Base-by-base conservation (phyloP, 2,329 filamentous ascomycete species). In the Fusarium sororula region DNA sequence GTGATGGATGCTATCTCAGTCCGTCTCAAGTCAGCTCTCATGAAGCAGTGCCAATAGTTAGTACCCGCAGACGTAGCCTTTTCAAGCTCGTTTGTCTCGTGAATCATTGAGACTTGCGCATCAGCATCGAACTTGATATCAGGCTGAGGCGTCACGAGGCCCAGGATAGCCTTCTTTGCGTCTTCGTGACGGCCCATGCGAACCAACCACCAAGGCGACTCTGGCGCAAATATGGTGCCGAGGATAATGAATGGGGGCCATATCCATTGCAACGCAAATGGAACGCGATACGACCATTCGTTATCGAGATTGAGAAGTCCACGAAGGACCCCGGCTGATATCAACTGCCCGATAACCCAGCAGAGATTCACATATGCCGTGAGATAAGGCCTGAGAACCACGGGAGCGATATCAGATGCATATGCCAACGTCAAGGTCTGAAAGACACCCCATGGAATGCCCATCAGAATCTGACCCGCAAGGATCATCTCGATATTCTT, bases 391-490 rank as follows among this genome's bases (percentile, higher is more conserved):
- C 87, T 82, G 4, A 88, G 66, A 7, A 78, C 68, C 11, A 93
- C 87, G 1, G 91, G 91, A 76, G 90, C 92, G 51, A 93, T 90
- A 78, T 93, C 91, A 45, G 89, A 88, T 13, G 90, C 90, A 71
- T 92, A 92, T 5, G 90, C 89, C 57, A 89, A 85, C 39, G 86
- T 87, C 37, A 89, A 79, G n/a, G 83, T 81, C 63, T 88, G 86
- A 80, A 89, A 87, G 39, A 87, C 83, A 22, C 85, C 85, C 83
- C 87, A 88, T 0, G 87, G 87, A 30, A 90, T 85, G 41, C 89
- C 90, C 72, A 87, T 88, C 6, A 90, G 81, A 42, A 91, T 86
- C 78, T 90, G 88, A 5, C 87, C 88, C 1, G 85, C 85, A 15
- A 90, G 84, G 22, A 91, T 84, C 17, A 86, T 84, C 56, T 85